These are phyloP conservation scores for Calonectria montana DNA, from an alignment of 2,329 filamentous ascomycete genomes.

Conservation along the genomic window DNA sequence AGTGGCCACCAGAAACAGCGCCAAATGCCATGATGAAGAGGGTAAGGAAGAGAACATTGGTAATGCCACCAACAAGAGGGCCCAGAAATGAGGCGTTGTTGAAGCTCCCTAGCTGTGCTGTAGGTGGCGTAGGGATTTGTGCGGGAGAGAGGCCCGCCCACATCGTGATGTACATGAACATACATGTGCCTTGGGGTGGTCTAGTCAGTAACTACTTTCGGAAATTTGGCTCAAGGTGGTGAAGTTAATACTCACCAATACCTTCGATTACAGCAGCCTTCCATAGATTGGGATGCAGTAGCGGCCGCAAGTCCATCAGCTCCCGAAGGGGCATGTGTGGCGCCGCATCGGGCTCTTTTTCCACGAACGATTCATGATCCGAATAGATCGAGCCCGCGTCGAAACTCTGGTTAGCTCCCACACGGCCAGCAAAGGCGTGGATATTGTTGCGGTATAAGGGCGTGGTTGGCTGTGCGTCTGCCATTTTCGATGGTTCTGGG, in stretches of 20 bases:
- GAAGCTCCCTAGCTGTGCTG: constrained; percentile 30
- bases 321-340: constrained; percentile 52
- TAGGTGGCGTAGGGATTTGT: constrained; percentile 25
- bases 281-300: constrained; percentile 49
- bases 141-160: constrained; percentile 32
- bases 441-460: constrained; percentile 26
- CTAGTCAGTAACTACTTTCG: neutral
- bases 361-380: constrained; percentile 30
- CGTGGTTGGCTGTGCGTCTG: neutral
- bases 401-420: constrained; percentile 35
- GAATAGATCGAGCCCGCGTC: neutral
- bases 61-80: constrained; percentile 43
- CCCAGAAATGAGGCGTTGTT: constrained; percentile 44
- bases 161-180: constrained; percentile 37
- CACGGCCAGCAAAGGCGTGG: constrained; percentile 32
- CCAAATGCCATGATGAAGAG: constrained; percentile 63
- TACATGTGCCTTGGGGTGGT: constrained; percentile 25
- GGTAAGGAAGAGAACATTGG: constrained; percentile 51
- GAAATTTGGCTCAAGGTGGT: neutral
- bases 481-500: neutral
- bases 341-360: constrained; percentile 53
- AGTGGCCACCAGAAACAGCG: constrained; percentile 62
- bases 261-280: constrained; percentile 55
- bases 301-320: constrained; percentile 48
- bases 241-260: constrained; percentile 30